Evolutionary conservation across 2,329 filamentous ascomycete species (phyloP).

Genomic region (Fusarium drepaniforme): DNA sequence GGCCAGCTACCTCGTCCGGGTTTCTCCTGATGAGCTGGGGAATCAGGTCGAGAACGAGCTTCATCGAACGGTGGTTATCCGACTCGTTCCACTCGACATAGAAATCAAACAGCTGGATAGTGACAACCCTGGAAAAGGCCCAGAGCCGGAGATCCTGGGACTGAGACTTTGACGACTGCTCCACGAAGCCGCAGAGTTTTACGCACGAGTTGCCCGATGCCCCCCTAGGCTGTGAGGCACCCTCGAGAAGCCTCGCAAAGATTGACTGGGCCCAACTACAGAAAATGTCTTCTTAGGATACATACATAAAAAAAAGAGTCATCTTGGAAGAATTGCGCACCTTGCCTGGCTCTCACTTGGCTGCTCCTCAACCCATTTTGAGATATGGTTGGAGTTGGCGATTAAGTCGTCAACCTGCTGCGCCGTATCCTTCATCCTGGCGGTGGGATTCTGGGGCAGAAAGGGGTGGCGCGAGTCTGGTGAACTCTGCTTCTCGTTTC

Average conservation of each 20-base stretch:
- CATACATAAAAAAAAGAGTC: constrained; percentile 23
- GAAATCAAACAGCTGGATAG: constrained; percentile 67
- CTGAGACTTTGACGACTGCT: constrained; percentile 66
- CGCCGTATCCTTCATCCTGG: constrained; percentile 41
- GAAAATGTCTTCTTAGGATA: constrained; percentile 35
- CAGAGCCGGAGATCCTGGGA: constrained; percentile 58
- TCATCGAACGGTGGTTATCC: constrained; percentile 73
- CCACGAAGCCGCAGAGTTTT: constrained; percentile 72
- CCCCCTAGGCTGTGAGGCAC: constrained; percentile 65
- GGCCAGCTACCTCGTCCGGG: constrained; percentile 54
- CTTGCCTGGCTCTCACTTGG: constrained; percentile 48
- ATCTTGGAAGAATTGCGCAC: constrained; percentile 47
- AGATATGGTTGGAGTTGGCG: constrained; percentile 51
- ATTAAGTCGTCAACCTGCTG: constrained; percentile 49
- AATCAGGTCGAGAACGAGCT: constrained; percentile 70
- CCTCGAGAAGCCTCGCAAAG: constrained; percentile 61
- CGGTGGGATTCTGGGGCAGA: not conserved
- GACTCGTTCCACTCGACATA: constrained; percentile 77
- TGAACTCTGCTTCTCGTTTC: constrained; percentile 3
- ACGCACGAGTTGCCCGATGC: constrained; percentile 67
- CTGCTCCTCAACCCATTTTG: constrained; percentile 59
- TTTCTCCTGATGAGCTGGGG: constrained; percentile 64
- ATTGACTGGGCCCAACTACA: constrained; percentile 53
- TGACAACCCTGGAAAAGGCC: constrained; percentile 64
- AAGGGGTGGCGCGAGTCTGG: not conserved